Base-by-base conservation (phyloP, 2,329 filamentous ascomycete genomes). In the Fusarium camptoceras region DNA sequence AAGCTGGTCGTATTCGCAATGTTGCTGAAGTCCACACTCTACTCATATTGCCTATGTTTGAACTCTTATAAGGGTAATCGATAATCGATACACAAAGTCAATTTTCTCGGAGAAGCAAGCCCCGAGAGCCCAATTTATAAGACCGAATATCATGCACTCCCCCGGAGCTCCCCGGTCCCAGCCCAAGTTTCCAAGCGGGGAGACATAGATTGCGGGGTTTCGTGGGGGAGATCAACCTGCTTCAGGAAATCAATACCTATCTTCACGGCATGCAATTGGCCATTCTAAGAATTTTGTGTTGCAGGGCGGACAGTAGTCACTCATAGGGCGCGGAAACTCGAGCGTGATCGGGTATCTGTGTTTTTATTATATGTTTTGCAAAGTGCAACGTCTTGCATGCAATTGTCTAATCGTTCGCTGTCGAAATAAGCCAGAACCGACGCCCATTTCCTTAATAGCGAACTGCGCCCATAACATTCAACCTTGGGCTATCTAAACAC, bases 331-430 rank as follows among this genome's bases (percentile, higher is more conserved):
- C 34, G 41, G 20, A 34, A 56, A 51, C 47, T 47, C 41, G 39
- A 24, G 30, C 51, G 46, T 41, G 47, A 49, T 41, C 41, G 72
- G 73, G 70, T 75, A 75, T 75, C 73, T 71, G 68, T 43, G 62
- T 65, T 74, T 66, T 64, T 68, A 60, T 60, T 60, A 43, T 51
- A 39, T 57, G 50, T 50, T 64, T 60, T 71, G 39, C 56, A 65
- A 68, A 66, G 59, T 68, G 57, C 56, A 44, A 64, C 67, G 63
- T 53, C 60, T 75, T 72, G 66, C 65, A 58, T 73, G 49, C 44
- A 62, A 55, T 41, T 59, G 43, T 70, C 67, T 74, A 72, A 59
- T 53, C 63, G 43, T 59, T 53, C 51, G 44, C 66, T 56, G 68
- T 55, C 57, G 47, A 59, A 51, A 55, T 54, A 54, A 54, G 55